phyloP scores from a whole-genome alignment of 345 rosid species.

The Reutealis trisperma region DNA sequence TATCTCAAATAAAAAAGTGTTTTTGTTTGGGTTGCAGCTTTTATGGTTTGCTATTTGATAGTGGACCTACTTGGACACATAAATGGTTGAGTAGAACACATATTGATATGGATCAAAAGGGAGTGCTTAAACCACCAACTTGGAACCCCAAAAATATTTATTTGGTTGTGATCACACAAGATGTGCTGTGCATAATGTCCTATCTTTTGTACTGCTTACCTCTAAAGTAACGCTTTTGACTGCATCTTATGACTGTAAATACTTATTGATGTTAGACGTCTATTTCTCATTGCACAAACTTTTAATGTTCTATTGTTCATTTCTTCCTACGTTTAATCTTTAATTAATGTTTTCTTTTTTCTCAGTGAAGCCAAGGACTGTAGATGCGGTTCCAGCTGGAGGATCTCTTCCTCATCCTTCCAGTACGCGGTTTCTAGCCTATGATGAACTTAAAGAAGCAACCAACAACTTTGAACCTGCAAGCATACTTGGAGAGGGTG shows the following conservation, averaged over 20 bases:
- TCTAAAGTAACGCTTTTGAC: neutral
- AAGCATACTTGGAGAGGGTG: slow-evolving; percentile 97
- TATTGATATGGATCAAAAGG: neutral
- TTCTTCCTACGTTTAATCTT: neutral
- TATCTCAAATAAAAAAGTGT: too few species aligned
- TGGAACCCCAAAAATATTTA: neutral
- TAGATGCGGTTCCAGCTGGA: slow-evolving; percentile 46
- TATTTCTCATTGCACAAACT: neutral
- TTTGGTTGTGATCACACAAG: slow-evolving; percentile 3
- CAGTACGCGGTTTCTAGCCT: slow-evolving; percentile 83
- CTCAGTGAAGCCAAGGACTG: slow-evolving; percentile 63
- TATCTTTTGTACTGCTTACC: neutral
- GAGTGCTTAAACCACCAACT: neutral
- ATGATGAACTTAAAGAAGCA: slow-evolving; percentile 94
- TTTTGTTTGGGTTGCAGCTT: neutral
- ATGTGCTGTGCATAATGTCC: neutral
- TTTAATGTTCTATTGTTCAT: slow-evolving; percentile 1
- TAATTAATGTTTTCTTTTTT: neutral
- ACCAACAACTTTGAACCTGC: slow-evolving; percentile 84
- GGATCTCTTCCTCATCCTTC: slow-evolving; percentile 86
- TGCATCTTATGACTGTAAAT: neutral
- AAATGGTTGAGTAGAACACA: neutral
- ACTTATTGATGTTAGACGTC: slow-evolving; percentile 1
- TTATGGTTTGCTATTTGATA: neutral
- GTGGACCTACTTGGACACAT: neutral